Evolutionary conservation across 164 flowering plant species (phyloP), one percentile per base, ranked within the genome.

Genomic region (Sedum album): DNA sequence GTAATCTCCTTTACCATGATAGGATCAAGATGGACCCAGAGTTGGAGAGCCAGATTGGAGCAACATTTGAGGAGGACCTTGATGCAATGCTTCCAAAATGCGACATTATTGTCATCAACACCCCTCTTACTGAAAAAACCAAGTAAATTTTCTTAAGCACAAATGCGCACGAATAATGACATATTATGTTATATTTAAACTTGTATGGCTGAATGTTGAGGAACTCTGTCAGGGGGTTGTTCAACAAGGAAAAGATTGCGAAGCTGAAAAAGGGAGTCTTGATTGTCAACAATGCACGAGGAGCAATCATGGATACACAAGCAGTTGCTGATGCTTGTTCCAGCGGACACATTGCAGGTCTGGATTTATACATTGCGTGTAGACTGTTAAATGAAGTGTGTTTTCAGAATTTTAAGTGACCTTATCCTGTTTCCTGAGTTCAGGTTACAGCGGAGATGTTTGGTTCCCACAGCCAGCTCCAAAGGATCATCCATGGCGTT

Each of bases 401-500:
- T 57, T 4, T 21, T 28, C 2, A 15, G 25, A 11, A 0, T 17
- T 39, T 51, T 23, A 6, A 31, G 23, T 42, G 30, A 33, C 6
- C 31, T 62, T 39, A 39, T 55, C 51, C 70, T 1, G 21, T 28
- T 30, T 31, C 31, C 18, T 65, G 21, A 25, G 11, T 63, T 36
- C 69, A 91, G 96, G 99, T 15, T 95, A 95, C 71, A 84, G 99
- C 76, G 97, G 99, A n/a, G 99, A 95, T 83, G 99, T 92, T 55
- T 94, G 99, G 99, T 48, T 78, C 60, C 99, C 97, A n/a, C 97
- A 94, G 72, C 99, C 99, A 75, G 97, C 99, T 69, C 99, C 96
- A 1, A 91, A 90, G 77, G 97, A 94, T 75, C 99, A 91, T 70
- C 97, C 97, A 60, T 94, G 99, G 99, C 78, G 99, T 1, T 83